Percentiles rank a stretch among this genome's conserved stretches.
These are phyloP conservation scores for Gilbertella persicaria DNA, from an alignment of 371 early-diverging fungal genomes.

Conservation along the genomic window DNA sequence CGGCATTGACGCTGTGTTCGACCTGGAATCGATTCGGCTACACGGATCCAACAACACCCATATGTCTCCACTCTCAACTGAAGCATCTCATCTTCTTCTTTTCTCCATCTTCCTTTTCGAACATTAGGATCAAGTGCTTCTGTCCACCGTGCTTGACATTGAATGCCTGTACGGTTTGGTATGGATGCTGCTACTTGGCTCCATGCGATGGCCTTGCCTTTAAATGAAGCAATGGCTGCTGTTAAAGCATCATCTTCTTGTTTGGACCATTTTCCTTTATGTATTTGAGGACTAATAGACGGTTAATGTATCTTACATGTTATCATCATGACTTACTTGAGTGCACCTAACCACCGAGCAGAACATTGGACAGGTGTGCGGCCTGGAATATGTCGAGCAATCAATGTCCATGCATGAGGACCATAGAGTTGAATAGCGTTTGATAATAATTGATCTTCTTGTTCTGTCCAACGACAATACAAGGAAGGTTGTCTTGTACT, in stretches of 20 bases:
- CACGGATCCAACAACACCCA: slow-evolving; percentile 72
- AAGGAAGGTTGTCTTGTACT: slow-evolving; percentile 7
- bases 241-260: slow-evolving; percentile 50
- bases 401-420: slow-evolving; percentile 49
- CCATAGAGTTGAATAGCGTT: slow-evolving; percentile 31
- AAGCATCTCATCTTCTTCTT: slow-evolving; percentile 63
- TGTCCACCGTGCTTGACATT: slow-evolving; percentile 79
- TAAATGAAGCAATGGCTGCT: slow-evolving; percentile 21
- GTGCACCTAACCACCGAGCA: slow-evolving; percentile 52
- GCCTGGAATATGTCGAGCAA: slow-evolving; percentile 47
- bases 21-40: slow-evolving; percentile 66
- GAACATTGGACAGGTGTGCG: slow-evolving; percentile 59
- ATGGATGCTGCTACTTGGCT: slow-evolving; percentile 56
- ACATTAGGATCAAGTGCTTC: slow-evolving; percentile 75
- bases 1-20: slow-evolving; percentile 77
- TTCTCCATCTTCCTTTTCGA: slow-evolving; percentile 69
- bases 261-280: slow-evolving; percentile 58
- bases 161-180: slow-evolving; percentile 67
- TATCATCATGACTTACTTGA: slow-evolving; percentile 32
- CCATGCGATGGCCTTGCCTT: slow-evolving; percentile 43
- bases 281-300: slow-evolving; percentile 37
- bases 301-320: too few relatives aligned
- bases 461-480: slow-evolving; percentile 32
- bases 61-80: slow-evolving; percentile 48
- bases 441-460: slow-evolving; percentile 25